A percentile compares a stretch with the other conserved stretches of the same genome.
Conservation (phyloP, 768 basidiomycete genomes). For the Trametes elegans region DNA sequence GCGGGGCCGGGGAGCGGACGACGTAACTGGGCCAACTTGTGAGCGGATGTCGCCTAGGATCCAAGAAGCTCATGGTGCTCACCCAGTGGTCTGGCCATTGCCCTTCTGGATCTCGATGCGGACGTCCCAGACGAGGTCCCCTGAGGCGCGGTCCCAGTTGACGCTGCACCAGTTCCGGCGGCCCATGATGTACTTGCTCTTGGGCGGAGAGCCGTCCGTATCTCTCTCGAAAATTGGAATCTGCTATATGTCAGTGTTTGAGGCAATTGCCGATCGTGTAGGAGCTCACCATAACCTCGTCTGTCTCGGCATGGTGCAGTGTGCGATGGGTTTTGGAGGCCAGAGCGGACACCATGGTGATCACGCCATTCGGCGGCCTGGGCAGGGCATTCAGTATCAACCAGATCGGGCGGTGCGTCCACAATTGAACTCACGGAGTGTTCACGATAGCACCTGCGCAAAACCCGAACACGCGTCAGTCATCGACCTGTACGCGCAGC, state of each 20-base stretch:
- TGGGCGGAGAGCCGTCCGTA: slow-evolving; percentile 71
- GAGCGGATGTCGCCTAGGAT: neutral
- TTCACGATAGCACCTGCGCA: slow-evolving; percentile 95
- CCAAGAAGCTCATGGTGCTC: slow-evolving; percentile 27
- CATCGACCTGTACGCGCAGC: no score
- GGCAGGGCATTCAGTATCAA: neutral
- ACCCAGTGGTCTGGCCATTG: slow-evolving; percentile 78
- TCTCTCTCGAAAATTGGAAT: slow-evolving; percentile 75
- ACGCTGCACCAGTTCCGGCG: slow-evolving; percentile 85
- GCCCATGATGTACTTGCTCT: slow-evolving; percentile 83
- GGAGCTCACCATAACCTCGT: slow-evolving; percentile 78
- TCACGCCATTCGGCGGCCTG: slow-evolving; percentile 66
- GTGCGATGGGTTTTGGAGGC: slow-evolving; percentile 84
- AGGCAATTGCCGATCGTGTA: neutral
- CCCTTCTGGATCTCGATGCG: slow-evolving; percentile 87
- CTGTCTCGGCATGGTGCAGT: slow-evolving; percentile 77
- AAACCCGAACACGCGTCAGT: no score
- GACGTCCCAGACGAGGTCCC: slow-evolving; percentile 78
- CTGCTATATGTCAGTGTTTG: slow-evolving; percentile 34
- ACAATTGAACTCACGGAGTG: slow-evolving; percentile 65
- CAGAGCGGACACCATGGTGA: slow-evolving; percentile 77
- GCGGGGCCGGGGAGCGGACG: slow-evolving; percentile 30
- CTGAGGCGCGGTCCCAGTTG: slow-evolving; percentile 51
- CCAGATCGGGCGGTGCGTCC: neutral
- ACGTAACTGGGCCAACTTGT: slow-evolving; percentile 22